Conservation (phyloP, 1,284 basidiomycete genomes). For the Rhodotorula mucilaginosa region DNA sequence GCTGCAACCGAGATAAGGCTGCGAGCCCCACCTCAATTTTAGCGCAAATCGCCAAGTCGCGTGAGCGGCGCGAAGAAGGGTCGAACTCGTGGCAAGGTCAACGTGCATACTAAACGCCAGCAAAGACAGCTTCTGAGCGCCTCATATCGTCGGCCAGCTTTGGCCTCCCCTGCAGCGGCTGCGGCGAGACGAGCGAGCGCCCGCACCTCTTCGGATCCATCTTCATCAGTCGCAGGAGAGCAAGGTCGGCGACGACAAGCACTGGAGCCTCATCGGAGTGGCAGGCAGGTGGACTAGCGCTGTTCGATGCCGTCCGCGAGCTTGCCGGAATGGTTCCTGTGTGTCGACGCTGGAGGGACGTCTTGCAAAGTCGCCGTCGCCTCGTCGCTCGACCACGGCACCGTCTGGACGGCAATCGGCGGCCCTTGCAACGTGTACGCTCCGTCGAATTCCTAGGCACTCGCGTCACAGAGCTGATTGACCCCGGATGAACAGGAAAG, state of each 20-base stretch:
- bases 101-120: not conserved
- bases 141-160: not conserved
- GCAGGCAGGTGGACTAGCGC: too few species aligned
- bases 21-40: not conserved
- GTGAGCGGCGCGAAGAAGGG: not conserved
- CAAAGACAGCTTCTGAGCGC: not conserved
- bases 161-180: too few species aligned
- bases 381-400: not conserved
- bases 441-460: too few species aligned
- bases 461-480: too few species aligned
- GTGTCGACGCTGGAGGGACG: conserved; percentile 37
- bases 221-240: not conserved
- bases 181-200: too few species aligned
- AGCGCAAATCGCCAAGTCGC: not conserved
- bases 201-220: not conserved
- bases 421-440: conserved; percentile 38
- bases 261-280: too few species aligned
- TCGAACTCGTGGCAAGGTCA: not conserved
- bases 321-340: conserved; percentile 21
- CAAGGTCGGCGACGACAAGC: not conserved
- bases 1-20: not conserved
- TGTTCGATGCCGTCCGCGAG: not conserved
- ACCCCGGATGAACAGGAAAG: conserved; percentile 9
- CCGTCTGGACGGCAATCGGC: not conserved
- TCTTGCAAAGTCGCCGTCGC: conserved; percentile 21